Base-by-base conservation (phyloP, 306 rosid genomes). In the Castanospermum australe region DNA sequence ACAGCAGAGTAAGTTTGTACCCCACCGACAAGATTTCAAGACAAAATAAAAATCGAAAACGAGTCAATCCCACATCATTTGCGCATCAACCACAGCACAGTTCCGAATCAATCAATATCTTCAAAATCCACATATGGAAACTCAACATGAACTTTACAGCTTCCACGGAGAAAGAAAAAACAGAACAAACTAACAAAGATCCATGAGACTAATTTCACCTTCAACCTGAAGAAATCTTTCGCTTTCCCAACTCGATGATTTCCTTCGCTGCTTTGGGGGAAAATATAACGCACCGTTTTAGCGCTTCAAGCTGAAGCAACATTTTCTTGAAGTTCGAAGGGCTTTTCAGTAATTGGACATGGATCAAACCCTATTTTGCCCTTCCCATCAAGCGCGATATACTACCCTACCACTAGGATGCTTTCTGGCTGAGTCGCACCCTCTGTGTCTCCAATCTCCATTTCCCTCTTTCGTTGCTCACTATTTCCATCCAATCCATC, bases 301-400 rank as follows among this genome's bases (percentile, higher is more conserved):
- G n/a, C 15, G 22, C 18, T 15, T 51, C 6, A 39, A 20, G 5
- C 13, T 14, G 14, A 11, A 32, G 5, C 44, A 51, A 51, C 57
- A 2, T 39, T 7, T 8, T 39, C 7, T 39, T 39, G 44, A 39
- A 33, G 20, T 10, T 1, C 0, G 12, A 18, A 66, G 30, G 50
- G 45, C 45, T 5, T 60, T 67, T 44, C 0, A 36, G 57, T 67
- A 67, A 21, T n/a, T n/a, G n/a, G n/a, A n/a, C n/a, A n/a, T n/a
- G n/a, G n/a, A n/a, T n/a, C n/a, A 77, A 80, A n/a, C 20, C 63
- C 91, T 5, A 62, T 59, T 20, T 36, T 85, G 10, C 81, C 85
- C 88, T 84, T 64, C 17, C 17, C 17, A 15, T 8, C 67, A 62
- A 6, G 41, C 0, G 57, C 76, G 75, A 62, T 81, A 20, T 83